phyloP scores from a whole-genome alignment of 2,329 filamentous ascomycete species.

The Fusarium protoensiforme region DNA sequence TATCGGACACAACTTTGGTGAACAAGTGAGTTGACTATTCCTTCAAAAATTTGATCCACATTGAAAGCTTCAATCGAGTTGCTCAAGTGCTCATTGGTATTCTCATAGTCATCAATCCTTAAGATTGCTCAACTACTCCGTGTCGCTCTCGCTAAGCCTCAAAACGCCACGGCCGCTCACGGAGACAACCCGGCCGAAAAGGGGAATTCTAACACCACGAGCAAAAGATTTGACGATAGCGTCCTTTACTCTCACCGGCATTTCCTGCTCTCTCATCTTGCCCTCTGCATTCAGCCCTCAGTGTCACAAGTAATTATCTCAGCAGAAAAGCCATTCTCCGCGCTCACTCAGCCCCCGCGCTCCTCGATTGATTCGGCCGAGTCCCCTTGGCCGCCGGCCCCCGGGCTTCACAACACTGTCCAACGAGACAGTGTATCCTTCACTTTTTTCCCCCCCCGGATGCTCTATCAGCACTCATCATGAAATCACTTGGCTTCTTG shows the following conservation, averaged over 20 bases:
- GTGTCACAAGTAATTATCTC: background rate
- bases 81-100: background rate
- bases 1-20: background rate
- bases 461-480: conserved; percentile 13
- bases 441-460: background rate
- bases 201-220: conserved; percentile 5
- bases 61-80: background rate
- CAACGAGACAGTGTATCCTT: background rate
- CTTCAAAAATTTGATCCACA: background rate
- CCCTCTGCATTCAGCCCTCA: background rate
- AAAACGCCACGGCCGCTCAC: background rate
- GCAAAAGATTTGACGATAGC: conserved; percentile 28
- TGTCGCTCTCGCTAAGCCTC: background rate
- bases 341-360: background rate
- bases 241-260: background rate
- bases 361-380: background rate
- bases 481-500: conserved; percentile 11
- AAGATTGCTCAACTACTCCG: background rate
- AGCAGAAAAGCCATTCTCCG: background rate
- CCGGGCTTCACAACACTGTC: background rate
- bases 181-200: conserved; percentile 14
- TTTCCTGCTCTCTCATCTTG: background rate
- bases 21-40: background rate
- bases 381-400: conserved; percentile 22
- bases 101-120: background rate